Evolutionary conservation across 768 basidiomycete genomes (phyloP).

Genomic region (Neoboletus magnificus): DNA sequence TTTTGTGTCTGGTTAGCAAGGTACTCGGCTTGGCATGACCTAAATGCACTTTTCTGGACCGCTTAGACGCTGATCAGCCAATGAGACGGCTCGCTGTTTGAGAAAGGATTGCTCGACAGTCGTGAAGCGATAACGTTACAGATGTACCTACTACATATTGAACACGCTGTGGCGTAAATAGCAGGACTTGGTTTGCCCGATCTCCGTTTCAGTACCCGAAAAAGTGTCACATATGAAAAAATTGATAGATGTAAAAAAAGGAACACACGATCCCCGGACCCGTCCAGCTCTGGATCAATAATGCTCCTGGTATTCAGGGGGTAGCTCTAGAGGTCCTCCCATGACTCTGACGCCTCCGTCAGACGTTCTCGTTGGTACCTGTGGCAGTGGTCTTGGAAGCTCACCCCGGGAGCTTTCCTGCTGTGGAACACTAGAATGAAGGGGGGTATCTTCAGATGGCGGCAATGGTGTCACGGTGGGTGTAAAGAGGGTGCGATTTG

Average conservation of each 20-base stretch:
- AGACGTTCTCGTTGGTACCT: neutral
- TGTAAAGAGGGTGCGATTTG: neutral
- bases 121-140: too few species aligned
- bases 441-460: neutral
- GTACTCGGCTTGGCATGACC: too few species aligned
- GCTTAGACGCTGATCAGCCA: too few species aligned
- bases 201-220: neutral
- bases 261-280: too few species aligned
- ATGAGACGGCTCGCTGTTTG: too few species aligned
- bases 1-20: too few species aligned
- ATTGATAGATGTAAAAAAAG: neutral
- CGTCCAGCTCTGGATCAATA: neutral
- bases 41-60: too few species aligned
- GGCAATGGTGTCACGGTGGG: neutral
- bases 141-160: too few species aligned
- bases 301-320: conserved; percentile 2
- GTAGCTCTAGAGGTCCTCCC: neutral
- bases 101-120: too few species aligned
- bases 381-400: neutral
- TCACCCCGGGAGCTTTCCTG: neutral
- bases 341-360: conserved; percentile 3
- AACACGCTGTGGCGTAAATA: neutral
- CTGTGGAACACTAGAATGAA: neutral
- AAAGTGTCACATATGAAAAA: neutral
- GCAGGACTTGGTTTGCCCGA: neutral